Percentiles rank a stretch among this genome's conserved stretches.
These are phyloP conservation scores for Actinomortierella wolfii DNA, from an alignment of 371 early-diverging fungal species.

Conservation along the genomic window DNA sequence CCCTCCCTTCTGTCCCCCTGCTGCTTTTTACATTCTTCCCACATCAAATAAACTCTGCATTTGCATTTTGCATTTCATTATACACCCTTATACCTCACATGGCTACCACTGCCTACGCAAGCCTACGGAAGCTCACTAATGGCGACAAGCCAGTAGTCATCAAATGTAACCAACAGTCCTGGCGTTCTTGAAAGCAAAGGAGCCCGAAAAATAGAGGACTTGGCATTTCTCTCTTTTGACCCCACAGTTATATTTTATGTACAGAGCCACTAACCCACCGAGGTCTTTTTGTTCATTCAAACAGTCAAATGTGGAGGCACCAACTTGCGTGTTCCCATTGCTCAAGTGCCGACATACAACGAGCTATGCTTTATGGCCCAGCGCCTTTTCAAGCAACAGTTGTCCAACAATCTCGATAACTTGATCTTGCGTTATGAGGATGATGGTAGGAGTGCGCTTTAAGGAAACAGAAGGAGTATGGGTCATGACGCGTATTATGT, in stretches of 20 bases:
- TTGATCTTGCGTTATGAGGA: conserved; percentile 58
- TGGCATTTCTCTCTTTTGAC: neutral
- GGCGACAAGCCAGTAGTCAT: conserved; percentile 43
- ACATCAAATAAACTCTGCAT: no score
- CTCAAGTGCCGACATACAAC: conserved; percentile 60
- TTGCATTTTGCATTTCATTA: no score
- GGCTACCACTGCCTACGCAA: conserved; percentile 35
- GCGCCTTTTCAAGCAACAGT: conserved; percentile 52
- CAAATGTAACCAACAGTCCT: conserved; percentile 22
- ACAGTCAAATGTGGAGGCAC: conserved; percentile 44
- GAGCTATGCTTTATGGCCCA: conserved; percentile 64
- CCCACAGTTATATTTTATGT: neutral
- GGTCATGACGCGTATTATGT: no score
- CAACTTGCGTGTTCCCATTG: conserved; percentile 54
- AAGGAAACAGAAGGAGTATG: no score
- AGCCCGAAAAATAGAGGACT: no score
- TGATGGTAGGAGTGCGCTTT: conserved; percentile 48
- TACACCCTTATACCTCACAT: neutral
- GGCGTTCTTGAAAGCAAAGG: no score
- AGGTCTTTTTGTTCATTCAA: neutral
- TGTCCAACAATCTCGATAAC: conserved; percentile 52
- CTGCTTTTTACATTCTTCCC: no score
- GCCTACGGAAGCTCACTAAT: conserved; percentile 38
- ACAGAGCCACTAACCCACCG: neutral
- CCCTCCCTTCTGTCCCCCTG: no score